Conservation (phyloP, 192 early-diverging fungal species). For the Spizellomyces sp. region DNA sequence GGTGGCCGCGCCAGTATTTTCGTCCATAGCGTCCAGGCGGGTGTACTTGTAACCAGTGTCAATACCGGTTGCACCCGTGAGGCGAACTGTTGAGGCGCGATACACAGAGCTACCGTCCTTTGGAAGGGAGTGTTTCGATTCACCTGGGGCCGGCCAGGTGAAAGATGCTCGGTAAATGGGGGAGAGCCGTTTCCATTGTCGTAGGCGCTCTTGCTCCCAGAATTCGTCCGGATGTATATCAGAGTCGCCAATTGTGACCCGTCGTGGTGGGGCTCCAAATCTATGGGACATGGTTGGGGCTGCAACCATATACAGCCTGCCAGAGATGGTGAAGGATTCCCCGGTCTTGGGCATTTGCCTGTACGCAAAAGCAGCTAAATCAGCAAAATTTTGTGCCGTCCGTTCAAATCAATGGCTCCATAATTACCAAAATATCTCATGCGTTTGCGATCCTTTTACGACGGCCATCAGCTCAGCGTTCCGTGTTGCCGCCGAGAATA, state of each 20-base stretch:
- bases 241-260: conserved; percentile 14
- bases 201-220: conserved; percentile 67
- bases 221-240: conserved; percentile 51
- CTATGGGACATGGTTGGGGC: conserved; percentile 68
- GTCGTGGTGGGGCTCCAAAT: conserved; percentile 45
- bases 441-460: conserved; percentile 65
- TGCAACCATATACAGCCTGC: conserved; percentile 70
- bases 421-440: conserved; percentile 67
- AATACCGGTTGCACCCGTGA: conserved; percentile 37
- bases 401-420: conserved; percentile 8
- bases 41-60: conserved; percentile 60
- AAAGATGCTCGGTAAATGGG: conserved; percentile 63
- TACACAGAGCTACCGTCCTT: conserved; percentile 19
- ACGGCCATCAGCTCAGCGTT: conserved; percentile 72
- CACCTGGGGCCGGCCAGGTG: conserved; percentile 71
- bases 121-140: conserved; percentile 19
- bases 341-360: conserved; percentile 73
- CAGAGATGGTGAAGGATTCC: conserved; percentile 68
- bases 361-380: neutral
- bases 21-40: conserved; percentile 55
- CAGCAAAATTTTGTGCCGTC: neutral
- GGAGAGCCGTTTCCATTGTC: conserved; percentile 60
- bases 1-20: conserved; percentile 12
- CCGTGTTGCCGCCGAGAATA: conserved; percentile 68
- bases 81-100: conserved; percentile 10